phyloP scores from a whole-genome alignment of 345 rosid genomes.

The Eucalyptus sideroxylon region DNA sequence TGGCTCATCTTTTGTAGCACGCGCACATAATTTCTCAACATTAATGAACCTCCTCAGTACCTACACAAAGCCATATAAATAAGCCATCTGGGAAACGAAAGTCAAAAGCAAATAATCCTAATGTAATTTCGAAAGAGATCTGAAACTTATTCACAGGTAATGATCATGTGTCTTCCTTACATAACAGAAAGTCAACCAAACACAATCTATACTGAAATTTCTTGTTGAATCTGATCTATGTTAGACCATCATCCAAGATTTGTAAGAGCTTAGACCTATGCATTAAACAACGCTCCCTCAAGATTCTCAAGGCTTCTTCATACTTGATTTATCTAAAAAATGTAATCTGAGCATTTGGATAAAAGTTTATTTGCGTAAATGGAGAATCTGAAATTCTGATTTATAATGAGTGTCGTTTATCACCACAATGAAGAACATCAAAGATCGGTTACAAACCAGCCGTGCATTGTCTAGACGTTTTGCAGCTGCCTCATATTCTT shows the following conservation, averaged over 20 bases:
- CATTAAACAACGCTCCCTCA: not conserved
- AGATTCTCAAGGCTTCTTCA: not conserved
- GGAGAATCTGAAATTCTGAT: not conserved
- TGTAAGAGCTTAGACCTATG: not conserved
- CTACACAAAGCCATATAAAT: conserved; percentile 8
- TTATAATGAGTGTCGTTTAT: not conserved
- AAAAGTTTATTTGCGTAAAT: not conserved
- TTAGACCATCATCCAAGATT: not conserved
- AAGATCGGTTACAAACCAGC: conserved; percentile 36
- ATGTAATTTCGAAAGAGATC: not conserved
- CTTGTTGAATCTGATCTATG: not conserved
- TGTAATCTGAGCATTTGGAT: not conserved
- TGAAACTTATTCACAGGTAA: not conserved
- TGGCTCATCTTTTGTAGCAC: conserved; percentile 65
- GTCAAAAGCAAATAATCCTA: not conserved
- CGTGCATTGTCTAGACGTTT: conserved; percentile 47
- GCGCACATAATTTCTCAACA: conserved; percentile 48
- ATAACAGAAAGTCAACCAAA: not conserved
- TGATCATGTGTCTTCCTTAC: not conserved
- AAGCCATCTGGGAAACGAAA: not conserved
- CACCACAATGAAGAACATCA: not conserved
- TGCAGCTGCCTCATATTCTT: conserved; percentile 74
- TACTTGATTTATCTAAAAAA: not conserved
- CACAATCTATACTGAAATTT: not conserved
- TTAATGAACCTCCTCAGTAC: conserved; percentile 51